Evolutionary conservation across 352 stramenopile species (phyloP).

Genomic region (Phytopythium mirpurense): DNA sequence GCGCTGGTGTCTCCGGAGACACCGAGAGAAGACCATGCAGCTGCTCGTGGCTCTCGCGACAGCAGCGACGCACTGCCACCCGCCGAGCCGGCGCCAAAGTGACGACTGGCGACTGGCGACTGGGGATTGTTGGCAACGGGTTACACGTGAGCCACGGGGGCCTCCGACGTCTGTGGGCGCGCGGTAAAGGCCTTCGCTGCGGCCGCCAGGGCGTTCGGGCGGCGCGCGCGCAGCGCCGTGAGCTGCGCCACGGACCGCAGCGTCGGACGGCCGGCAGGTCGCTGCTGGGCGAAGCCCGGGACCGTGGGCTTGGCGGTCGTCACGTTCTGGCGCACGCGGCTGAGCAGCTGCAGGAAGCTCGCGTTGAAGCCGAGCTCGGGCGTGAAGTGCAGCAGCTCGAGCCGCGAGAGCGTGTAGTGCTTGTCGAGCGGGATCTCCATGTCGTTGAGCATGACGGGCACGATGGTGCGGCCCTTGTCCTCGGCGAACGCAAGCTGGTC

Average conservation of each 20-base stretch:
- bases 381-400: slow-evolving; percentile 73
- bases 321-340: slow-evolving; percentile 41
- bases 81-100: too few species aligned
- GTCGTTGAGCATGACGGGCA: slow-evolving; percentile 75
- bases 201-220: slow-evolving; percentile 15
- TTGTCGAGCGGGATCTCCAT: slow-evolving; percentile 70
- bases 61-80: too few species aligned
- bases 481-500: slow-evolving; percentile 80
- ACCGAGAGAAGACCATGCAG: background rate
- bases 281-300: slow-evolving; percentile 19
- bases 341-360: slow-evolving; percentile 54
- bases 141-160: slow-evolving; percentile 19
- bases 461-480: slow-evolving; percentile 64
- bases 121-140: too few species aligned
- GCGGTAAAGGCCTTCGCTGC: background rate
- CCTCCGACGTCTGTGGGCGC: slow-evolving; percentile 14
- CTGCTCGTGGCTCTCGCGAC: too few species aligned
- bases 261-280: slow-evolving; percentile 19
- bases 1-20: too few species aligned
- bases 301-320: slow-evolving; percentile 11
- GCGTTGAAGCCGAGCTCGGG: slow-evolving; percentile 75
- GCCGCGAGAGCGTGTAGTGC: slow-evolving; percentile 69
- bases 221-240: slow-evolving; percentile 18
- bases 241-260: slow-evolving; percentile 30
- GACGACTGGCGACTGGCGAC: too few species aligned